Base-by-base conservation (phyloP, 2,329 filamentous ascomycete genomes). In the Fusarium beomiforme region DNA sequence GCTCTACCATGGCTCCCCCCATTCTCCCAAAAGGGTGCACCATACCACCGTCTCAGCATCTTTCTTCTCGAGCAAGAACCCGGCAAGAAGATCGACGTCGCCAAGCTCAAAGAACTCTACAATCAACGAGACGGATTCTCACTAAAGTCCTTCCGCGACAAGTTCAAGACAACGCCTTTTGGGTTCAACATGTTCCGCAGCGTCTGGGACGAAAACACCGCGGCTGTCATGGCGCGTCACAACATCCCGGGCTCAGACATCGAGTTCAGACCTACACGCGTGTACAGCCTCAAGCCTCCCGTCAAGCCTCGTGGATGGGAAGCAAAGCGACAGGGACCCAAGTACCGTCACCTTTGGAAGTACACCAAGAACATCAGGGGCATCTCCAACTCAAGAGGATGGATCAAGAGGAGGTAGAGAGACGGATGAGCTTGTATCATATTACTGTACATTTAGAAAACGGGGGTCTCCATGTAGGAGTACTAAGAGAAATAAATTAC, bases 141-240 rank as follows among this genome's bases (percentile, higher is more conserved):
- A 61, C 84, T 97, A 67, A 91, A 93, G 78, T 89, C 88, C 68
- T 92, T 97, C 80, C 88, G 91, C 72, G 88, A 90, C 78, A 91
- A 90, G 79, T 89, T 93, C 79, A 82, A 84, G 63, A 84, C 96
- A 67, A 87, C 85, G 64, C 89, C 95, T 11, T 90, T 98, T 64
- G 95, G 95, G 44, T 92, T 94, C 75, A 93, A 90, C 79, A 84
- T 99, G 75, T 99, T 98, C 90, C 90, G 96, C 73, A 91, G 90
- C 66, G 84, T 92, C 72, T 98, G 95, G 93, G 96, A 99, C 81
- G 93, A 96, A 65, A 89, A 88, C 76, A 99, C 93, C 57, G 90
- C 89, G n/a, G 90, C 85, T 54, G 93, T 99, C 70, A 98, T 99
- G 95, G 85, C 90, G 78, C 88, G 93, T 75, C 88, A 92, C 74